These are phyloP conservation scores for Martensiomyces pterosporus DNA, from an alignment of 192 early-diverging fungal genomes.

Conservation along the genomic window DNA sequence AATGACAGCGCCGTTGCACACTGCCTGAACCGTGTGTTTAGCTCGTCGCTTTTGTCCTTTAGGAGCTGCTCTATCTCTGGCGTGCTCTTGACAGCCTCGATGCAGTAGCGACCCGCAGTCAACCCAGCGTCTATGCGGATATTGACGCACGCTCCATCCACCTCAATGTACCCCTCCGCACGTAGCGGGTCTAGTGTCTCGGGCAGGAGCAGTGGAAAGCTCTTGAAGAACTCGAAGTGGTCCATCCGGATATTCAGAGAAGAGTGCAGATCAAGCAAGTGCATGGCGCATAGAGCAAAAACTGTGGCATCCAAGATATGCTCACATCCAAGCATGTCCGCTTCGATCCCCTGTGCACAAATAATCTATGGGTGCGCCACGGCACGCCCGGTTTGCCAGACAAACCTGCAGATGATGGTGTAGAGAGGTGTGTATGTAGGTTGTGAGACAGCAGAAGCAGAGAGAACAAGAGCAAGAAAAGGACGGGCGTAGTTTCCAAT, in stretches of 20 bases:
- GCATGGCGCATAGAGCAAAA: no score
- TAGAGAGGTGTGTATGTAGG: no score
- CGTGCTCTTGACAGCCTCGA: slow-evolving; percentile 29
- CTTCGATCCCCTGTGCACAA: no score
- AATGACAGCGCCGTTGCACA: slow-evolving; percentile 38
- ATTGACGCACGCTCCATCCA: slow-evolving; percentile 14
- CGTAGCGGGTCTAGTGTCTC: slow-evolving; percentile 25
- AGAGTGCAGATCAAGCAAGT: neutral
- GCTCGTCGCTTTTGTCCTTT: slow-evolving; percentile 6
- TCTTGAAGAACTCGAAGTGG: slow-evolving; percentile 35
- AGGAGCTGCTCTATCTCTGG: slow-evolving; percentile 14
- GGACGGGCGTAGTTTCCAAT: no score
- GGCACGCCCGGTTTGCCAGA: no score
- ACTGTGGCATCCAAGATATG: no score
- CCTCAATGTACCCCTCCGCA: slow-evolving; percentile 35
- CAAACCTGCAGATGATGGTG: no score
- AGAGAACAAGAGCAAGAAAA: no score
- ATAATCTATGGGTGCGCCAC: no score
- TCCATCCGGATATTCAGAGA: slow-evolving; percentile 15
- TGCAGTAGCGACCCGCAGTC: slow-evolving; percentile 14
- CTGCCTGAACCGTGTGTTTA: slow-evolving; percentile 32
- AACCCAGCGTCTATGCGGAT: slow-evolving; percentile 17
- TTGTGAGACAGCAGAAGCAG: no score
- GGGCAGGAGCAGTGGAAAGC: slow-evolving; percentile 36
- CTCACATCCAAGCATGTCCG: no score